phyloP scores from a whole-genome alignment of 257 asterid genomes.

The Solanum habrochaites region DNA sequence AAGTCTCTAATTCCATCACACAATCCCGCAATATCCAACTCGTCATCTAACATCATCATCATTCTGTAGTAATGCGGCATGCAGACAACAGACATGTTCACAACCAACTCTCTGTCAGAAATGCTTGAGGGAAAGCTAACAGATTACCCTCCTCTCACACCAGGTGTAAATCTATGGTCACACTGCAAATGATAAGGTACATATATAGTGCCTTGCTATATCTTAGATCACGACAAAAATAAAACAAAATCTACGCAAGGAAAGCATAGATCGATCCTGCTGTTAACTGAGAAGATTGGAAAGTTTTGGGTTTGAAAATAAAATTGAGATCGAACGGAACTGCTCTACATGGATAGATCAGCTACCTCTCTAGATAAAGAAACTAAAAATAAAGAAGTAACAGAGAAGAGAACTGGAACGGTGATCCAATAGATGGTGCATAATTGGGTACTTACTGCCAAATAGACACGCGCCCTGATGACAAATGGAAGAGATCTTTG shows the following conservation, averaged over 20 bases:
- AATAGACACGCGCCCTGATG: constrained; percentile 66
- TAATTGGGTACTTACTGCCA: constrained; percentile 70
- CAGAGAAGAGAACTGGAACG: background rate
- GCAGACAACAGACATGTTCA: background rate
- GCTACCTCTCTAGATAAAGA: background rate
- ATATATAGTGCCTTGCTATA: background rate
- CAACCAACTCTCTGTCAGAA: background rate
- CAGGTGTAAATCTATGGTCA: background rate
- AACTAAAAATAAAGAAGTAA: background rate
- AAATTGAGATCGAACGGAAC: background rate
- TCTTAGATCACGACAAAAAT: background rate
- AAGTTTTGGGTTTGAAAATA: background rate
- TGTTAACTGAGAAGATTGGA: background rate
- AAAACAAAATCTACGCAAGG: background rate
- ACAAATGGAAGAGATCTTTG: constrained; percentile 79
- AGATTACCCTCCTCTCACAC: background rate
- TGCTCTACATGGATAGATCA: background rate
- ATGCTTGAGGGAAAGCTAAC: background rate
- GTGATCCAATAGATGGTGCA: background rate
- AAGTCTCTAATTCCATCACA: background rate
- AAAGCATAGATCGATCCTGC: background rate
- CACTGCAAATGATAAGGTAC: background rate
- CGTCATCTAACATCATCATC: background rate
- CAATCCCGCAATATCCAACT: background rate
- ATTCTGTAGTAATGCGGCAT: background rate